A percentile compares a stretch with the other conserved stretches of the same genome.
These are phyloP conservation scores for Garcia nutans DNA, from an alignment of 345 rosid species.

Conservation along the genomic window DNA sequence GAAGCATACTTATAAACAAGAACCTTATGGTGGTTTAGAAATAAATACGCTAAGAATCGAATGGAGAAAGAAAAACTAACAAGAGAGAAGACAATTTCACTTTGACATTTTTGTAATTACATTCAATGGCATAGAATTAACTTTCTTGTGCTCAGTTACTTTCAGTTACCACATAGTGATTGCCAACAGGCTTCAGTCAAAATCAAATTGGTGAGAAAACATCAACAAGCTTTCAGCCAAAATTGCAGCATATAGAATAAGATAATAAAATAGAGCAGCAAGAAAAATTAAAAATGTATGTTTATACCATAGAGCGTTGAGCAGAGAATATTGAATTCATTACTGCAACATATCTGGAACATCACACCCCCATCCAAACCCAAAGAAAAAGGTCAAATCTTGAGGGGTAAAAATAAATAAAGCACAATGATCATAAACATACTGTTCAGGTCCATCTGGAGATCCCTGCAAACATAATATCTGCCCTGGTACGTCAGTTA, in stretches of 20 bases:
- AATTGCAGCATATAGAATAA: background rate
- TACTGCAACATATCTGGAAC: slow-evolving; percentile 87
- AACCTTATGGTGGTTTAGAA: background rate
- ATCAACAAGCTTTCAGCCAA: background rate
- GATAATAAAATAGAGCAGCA: background rate
- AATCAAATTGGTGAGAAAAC: background rate
- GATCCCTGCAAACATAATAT: slow-evolving; percentile 98
- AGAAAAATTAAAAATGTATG: background rate
- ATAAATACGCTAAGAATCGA: background rate
- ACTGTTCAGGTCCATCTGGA: slow-evolving; percentile 97
- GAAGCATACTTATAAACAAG: background rate
- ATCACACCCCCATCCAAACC: background rate
- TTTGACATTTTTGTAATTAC: background rate
- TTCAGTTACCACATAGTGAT: background rate
- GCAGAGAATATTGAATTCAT: slow-evolving; percentile 98
- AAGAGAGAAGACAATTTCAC: background rate
- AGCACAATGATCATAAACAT: slow-evolving; percentile 32
- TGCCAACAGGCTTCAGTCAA: background rate
- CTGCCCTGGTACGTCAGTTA: slow-evolving; percentile 46
- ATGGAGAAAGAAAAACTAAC: background rate
- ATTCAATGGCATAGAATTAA: background rate
- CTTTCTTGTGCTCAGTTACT: background rate
- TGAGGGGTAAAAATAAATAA: slow-evolving; percentile 5
- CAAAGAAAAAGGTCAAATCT: slow-evolving; percentile 19
- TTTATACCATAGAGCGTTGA: slow-evolving; percentile 73